Percentiles rank a stretch among this genome's conserved stretches.
Conservation (phyloP, 73 alveolate species). For the Paramecium octaurelia region DNA sequence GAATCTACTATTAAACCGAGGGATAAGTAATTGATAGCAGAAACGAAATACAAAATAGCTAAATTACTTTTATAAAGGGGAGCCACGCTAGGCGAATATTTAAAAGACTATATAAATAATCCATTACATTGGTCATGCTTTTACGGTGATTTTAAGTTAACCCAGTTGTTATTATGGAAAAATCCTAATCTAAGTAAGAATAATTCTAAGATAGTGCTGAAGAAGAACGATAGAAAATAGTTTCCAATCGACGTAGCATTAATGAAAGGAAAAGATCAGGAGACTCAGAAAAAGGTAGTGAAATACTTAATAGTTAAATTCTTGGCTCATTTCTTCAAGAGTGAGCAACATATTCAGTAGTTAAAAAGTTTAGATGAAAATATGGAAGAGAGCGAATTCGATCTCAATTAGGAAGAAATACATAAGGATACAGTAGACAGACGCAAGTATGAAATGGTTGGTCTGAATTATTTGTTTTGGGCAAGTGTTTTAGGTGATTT, state of each 20-base stretch:
- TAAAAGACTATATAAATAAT: neutral
- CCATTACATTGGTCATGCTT: conserved; percentile 10
- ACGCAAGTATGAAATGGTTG: neutral
- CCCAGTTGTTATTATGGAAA: neutral
- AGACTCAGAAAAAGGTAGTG: neutral
- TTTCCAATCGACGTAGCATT: neutral
- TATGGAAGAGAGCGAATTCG: neutral
- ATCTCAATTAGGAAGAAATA: neutral
- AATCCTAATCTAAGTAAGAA: neutral
- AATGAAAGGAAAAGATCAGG: neutral
- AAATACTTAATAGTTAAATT: neutral
- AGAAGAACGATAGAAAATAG: neutral
- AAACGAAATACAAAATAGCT: neutral
- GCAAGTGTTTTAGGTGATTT: neutral
- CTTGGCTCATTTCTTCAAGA: neutral
- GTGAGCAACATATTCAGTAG: neutral
- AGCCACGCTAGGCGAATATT: neutral
- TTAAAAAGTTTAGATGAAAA: neutral
- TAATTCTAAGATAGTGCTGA: neutral
- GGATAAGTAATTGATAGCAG: neutral
- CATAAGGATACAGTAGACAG: neutral
- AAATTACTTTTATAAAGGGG: neutral
- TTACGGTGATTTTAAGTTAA: neutral
- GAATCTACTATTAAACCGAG: neutral
- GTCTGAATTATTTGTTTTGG: neutral